A percentile compares a stretch with the other conserved stretches of the same genome.
Evolutionary conservation across 495 filamentous ascomycete genomes (phyloP).

Genomic region (Cercophora sp.): DNA sequence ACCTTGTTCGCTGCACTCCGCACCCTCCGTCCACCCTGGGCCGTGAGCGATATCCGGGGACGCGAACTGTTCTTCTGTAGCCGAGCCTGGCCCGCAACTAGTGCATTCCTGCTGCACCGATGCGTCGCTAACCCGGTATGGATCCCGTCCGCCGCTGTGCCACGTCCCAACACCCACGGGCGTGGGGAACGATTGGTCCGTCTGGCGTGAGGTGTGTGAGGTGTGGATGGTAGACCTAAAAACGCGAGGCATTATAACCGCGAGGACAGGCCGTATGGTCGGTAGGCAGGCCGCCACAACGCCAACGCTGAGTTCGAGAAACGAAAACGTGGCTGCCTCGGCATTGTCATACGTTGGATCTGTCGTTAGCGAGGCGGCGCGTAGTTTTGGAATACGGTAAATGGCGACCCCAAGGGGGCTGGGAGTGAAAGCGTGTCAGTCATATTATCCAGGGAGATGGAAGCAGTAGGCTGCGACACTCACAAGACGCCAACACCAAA

Average conservation of each 20-base stretch:
- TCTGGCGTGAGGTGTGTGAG: background rate
- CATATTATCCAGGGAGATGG: background rate
- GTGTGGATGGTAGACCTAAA: slow-evolving; percentile 1
- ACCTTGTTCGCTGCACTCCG: background rate
- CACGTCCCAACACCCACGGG: too few species aligned
- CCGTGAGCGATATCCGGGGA: background rate
- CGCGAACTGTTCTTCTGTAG: background rate
- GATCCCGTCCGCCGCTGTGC: background rate
- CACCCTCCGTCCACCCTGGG: background rate
- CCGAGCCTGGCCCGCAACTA: background rate
- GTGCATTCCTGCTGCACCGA: background rate
- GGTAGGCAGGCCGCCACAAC: slow-evolving; percentile 52
- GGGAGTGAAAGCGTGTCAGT: slow-evolving; percentile 28
- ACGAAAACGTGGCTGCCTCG: slow-evolving; percentile 50
- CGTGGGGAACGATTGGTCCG: too few species aligned
- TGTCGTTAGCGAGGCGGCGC: slow-evolving; percentile 34
- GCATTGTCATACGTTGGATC: slow-evolving; percentile 43
- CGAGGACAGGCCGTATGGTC: slow-evolving; percentile 38
- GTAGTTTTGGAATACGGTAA: slow-evolving; percentile 34
- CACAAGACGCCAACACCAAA: slow-evolving; percentile 47
- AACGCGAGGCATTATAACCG: slow-evolving; percentile 14
- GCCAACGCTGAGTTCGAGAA: slow-evolving; percentile 49
- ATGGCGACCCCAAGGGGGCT: slow-evolving; percentile 25
- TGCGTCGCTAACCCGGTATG: background rate
- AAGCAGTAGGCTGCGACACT: slow-evolving; percentile 10